Evolutionary conservation across 2,329 filamentous ascomycete genomes (phyloP).

Genomic region (Talaromyces marneffei): DNA sequence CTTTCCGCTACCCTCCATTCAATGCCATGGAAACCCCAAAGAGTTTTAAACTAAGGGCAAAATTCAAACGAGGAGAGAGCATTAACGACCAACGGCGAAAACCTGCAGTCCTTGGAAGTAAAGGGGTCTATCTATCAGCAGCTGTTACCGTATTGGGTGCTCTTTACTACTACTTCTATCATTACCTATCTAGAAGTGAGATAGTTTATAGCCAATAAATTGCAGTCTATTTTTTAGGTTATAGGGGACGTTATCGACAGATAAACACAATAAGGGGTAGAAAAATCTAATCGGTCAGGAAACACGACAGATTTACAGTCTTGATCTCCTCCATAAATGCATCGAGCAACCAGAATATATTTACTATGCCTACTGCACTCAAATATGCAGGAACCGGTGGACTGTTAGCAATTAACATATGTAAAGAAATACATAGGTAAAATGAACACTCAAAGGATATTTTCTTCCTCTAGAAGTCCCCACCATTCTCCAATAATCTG

Average conservation of each 20-base stretch:
- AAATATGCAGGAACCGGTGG: not conserved
- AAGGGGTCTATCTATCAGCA: not conserved
- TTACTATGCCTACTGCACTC: not conserved
- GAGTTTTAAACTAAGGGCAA: constrained; percentile 5
- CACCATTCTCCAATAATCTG: not conserved
- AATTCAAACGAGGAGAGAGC: constrained; percentile 10
- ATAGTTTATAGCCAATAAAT: not conserved
- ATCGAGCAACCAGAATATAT: not conserved
- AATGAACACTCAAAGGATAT: not conserved
- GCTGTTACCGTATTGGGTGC: not conserved
- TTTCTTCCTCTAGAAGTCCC: not conserved
- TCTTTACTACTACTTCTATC: not conserved
- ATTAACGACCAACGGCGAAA: constrained; percentile 1
- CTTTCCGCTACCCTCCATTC: constrained; percentile 10
- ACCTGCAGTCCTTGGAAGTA: not conserved
- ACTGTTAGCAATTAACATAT: not conserved
- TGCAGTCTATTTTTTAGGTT: not conserved
- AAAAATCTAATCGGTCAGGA: not conserved
- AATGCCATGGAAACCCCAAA: constrained; percentile 9
- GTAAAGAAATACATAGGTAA: not conserved
- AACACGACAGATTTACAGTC: too few species aligned
- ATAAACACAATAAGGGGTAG: not conserved
- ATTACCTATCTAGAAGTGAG: not conserved
- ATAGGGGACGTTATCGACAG: not conserved
- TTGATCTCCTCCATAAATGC: not conserved